Percentiles rank a stretch among this genome's conserved stretches.
Evolutionary conservation across 768 basidiomycete genomes (phyloP).

Genomic region (Roridomyces roridus): DNA sequence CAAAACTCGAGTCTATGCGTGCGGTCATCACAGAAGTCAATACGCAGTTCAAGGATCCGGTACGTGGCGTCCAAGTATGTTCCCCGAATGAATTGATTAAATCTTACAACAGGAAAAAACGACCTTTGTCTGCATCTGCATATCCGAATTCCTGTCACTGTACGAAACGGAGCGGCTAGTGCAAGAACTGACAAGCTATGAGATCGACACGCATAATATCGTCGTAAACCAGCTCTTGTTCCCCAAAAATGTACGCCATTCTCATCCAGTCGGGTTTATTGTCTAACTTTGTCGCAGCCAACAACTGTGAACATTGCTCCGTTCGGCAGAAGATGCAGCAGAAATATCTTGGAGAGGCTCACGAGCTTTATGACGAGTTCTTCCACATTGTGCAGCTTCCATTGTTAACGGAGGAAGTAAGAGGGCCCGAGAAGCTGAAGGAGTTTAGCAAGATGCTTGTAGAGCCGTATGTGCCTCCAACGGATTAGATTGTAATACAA

Average conservation of each 20-base stretch:
- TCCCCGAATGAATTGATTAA: neutral
- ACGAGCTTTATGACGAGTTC: conserved; percentile 97
- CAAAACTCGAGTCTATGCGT: conserved; percentile 96
- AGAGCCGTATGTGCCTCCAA: conserved; percentile 73
- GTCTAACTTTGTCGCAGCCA: conserved; percentile 53
- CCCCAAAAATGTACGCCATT: conserved; percentile 70
- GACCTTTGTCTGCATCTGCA: conserved; percentile 98
- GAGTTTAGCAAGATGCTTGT: conserved; percentile 94
- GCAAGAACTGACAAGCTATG: conserved; percentile 92
- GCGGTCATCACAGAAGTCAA: conserved; percentile 98
- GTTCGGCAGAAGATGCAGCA: conserved; percentile 98
- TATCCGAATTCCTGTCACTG: conserved; percentile 96
- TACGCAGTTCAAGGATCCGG: conserved; percentile 98
- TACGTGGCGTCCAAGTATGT: conserved; percentile 44
- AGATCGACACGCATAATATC: conserved; percentile 98
- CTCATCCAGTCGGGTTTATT: neutral
- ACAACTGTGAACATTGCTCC: conserved; percentile 94
- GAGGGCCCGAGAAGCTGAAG: conserved; percentile 92
- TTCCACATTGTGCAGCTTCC: conserved; percentile 97
- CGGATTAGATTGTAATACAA: conserved; percentile 35
- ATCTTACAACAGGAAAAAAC: conserved; percentile 83
- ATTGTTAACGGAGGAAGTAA: conserved; percentile 93
- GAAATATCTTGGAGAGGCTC: conserved; percentile 95
- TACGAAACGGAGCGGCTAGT: conserved; percentile 99
- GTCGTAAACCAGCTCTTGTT: conserved; percentile 97